phyloP scores from a whole-genome alignment of 176 grass and related monocot genomes.

The maize (Zea mays) region Zm-B73-REFERENCE-NAM-5.0 NC_050097.1:205059001-205059500 shows the following conservation, averaged over 20 bases:
- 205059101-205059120: slow-evolving; percentile 92
- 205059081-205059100: slow-evolving; percentile 78
- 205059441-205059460: neutral
- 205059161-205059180: slow-evolving; percentile 72
- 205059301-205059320: slow-evolving; percentile 95
- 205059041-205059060: slow-evolving; percentile 11
- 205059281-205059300: slow-evolving; percentile 82
- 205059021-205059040: neutral
- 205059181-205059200: slow-evolving; percentile 88
- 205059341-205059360: slow-evolving; percentile 25
- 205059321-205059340: slow-evolving; percentile 78
- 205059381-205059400: neutral
- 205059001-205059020: neutral
- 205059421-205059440: neutral
- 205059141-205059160: slow-evolving; percentile 90
- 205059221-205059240: slow-evolving; percentile 97
- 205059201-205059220: slow-evolving; percentile 82
- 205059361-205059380: neutral
- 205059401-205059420: neutral
- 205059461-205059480: neutral
- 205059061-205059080: slow-evolving; percentile 29
- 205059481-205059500: neutral
- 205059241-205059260: slow-evolving; percentile 83
- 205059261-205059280: slow-evolving; percentile 93
- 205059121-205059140: slow-evolving; percentile 78